Evolutionary conservation across 1,284 basidiomycete genomes (phyloP), one percentile per base, ranked within the genome.

Genomic region (Neotropicomus parvogracilis): DNA sequence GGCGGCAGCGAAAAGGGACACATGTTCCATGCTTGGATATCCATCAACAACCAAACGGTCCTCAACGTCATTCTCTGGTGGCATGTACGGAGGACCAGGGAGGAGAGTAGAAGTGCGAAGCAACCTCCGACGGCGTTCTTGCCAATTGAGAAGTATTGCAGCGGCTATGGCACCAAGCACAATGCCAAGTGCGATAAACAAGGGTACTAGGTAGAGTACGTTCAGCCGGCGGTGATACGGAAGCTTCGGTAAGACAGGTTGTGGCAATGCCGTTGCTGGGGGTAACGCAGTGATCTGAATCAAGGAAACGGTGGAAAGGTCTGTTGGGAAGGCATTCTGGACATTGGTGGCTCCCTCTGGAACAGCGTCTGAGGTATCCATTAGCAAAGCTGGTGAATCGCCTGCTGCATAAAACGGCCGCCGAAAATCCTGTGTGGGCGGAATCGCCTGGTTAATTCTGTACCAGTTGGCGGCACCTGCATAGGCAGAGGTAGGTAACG

Each of bases 211-310:
- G 35, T 69, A 73, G 13, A 68, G 59, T 13, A 67, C 40, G 46
- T 72, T 66, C 49, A 74, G 34, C 46, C 45, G 55, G 36, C 41
- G 53, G 39, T 34, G 49, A 33, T 58, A 59, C 26, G 59, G 41
- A 40, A 54, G 56, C 36, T 59, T 58, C 24, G 61, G 51, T 16
- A 60, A 39, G 42, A 67, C 38, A 10, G 43, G 39, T 34, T 44
- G 58, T 28, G 38, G 50, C 46, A 36, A 58, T 37, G 58, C 54
- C 19, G 57, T 63, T 0, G 62, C 54, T 1, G 75, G 70, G n/a
- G 75, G 68, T n/a, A 72, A 57, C 12, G 72, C 71, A 11, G 73
- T 69, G 49, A 72, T 69, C 24, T 59, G 54, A 20, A 69, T 43
- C 3, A 68, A 16, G 28, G 53, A 45, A 46, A 42, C 4, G 5